These are phyloP conservation scores for Colletotrichum brevisporum DNA, from an alignment of 2,329 filamentous ascomycete species.

Conservation along the genomic window DNA sequence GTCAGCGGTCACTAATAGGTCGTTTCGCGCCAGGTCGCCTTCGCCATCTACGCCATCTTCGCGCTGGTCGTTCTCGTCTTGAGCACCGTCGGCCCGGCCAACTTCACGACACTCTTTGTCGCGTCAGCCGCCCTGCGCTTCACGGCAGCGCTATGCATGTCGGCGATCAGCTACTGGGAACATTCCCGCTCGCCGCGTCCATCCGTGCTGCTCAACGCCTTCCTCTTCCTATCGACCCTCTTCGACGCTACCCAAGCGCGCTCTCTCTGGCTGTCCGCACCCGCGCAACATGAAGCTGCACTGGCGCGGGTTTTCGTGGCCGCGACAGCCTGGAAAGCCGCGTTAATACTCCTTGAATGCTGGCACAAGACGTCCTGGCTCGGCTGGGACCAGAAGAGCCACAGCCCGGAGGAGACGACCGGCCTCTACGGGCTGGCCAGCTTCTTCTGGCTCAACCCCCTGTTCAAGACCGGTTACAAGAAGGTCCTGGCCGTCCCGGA, in stretches of 20 bases:
- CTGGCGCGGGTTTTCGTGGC: conserved; percentile 40
- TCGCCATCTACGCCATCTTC: conserved; percentile 1
- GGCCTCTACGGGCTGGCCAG: conserved; percentile 44
- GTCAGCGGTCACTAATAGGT: background rate
- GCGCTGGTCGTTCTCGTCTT: background rate
- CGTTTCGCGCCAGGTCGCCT: background rate
- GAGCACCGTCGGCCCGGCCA: background rate
- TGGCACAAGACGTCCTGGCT: conserved; percentile 40
- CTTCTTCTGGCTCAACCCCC: conserved; percentile 38
- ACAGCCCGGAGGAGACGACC: conserved; percentile 41
- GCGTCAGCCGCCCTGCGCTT: conserved; percentile 47
- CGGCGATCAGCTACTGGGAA: conserved; percentile 48
- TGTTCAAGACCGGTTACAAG: conserved; percentile 30
- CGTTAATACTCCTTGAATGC: conserved; percentile 43
- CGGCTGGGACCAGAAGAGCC: conserved; percentile 35
- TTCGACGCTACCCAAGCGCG: conserved; percentile 3
- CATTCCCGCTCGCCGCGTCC: conserved; percentile 46
- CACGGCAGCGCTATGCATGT: conserved; percentile 46
- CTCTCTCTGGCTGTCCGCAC: conserved; percentile 4
- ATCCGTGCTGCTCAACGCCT: conserved; percentile 29
- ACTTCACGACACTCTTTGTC: background rate
- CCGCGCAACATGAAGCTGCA: conserved; percentile 3
- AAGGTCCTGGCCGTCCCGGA: conserved; percentile 25
- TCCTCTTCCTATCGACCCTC: background rate
- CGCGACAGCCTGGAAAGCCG: conserved; percentile 39